Conservation (phyloP, 106 monocot species). For the Apostasia ramifera region DNA sequence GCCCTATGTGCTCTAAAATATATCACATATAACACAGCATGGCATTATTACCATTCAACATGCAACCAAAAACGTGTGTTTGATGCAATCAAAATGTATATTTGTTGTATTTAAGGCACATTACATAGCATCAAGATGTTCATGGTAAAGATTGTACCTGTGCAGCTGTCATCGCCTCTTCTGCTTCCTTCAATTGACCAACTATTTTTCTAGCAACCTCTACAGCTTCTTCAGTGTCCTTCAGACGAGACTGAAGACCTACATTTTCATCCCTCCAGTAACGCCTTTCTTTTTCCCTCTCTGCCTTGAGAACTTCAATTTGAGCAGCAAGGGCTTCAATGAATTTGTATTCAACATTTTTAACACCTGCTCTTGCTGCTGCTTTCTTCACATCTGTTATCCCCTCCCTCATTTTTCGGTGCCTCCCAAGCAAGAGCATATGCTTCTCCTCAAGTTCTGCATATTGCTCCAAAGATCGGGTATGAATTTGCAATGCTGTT, state of each 20-base stretch:
- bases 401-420: constrained; percentile 67
- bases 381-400: constrained; percentile 63
- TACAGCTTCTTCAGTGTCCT: constrained; percentile 84
- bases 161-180: constrained; percentile 42
- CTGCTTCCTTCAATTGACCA: constrained; percentile 69
- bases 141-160: constrained; percentile 31
- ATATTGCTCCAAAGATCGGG: constrained; percentile 76
- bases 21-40: neutral
- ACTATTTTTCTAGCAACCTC: constrained; percentile 84
- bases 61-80: neutral
- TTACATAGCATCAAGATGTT: neutral
- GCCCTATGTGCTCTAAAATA: too few relatives aligned
- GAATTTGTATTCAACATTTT: constrained; percentile 53
- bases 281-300: constrained; percentile 71
- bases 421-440: constrained; percentile 50
- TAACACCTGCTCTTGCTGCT: constrained; percentile 62
- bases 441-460: constrained; percentile 89
- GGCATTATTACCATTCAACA: neutral
- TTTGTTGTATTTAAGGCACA: neutral
- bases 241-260: constrained; percentile 60
- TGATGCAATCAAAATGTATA: neutral
- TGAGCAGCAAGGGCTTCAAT: constrained; percentile 65
- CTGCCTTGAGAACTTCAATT: constrained; percentile 50
- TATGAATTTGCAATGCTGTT: constrained; percentile 73
- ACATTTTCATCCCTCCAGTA: constrained; percentile 84